These are phyloP conservation scores for Mycena haematopus DNA, from an alignment of 768 basidiomycete species.

Conservation along the genomic window DNA sequence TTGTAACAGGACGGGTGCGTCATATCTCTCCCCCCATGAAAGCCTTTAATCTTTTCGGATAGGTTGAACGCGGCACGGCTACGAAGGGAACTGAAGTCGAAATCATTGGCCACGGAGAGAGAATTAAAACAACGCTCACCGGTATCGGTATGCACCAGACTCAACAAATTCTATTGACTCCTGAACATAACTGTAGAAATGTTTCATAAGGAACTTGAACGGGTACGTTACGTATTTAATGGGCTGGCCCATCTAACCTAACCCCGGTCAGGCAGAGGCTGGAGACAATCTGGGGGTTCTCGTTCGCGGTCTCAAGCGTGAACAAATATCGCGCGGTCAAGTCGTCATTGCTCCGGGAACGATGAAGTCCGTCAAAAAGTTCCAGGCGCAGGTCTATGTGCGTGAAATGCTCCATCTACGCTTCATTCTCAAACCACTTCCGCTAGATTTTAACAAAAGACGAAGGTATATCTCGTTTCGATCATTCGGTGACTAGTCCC, in stretches of 20 bases:
- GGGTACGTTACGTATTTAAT: constrained; percentile 52
- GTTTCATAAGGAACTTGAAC: constrained; percentile 99
- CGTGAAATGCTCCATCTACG: constrained; percentile 27
- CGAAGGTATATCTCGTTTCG: constrained; percentile 54
- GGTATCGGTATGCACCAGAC: constrained; percentile 73
- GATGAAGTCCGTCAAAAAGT: constrained; percentile 94
- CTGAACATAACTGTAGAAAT: constrained; percentile 67
- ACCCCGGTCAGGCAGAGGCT: constrained; percentile 76
- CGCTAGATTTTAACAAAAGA: constrained; percentile 83
- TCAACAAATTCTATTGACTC: not conserved
- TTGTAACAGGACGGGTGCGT: constrained; percentile 90
- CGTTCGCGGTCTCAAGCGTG: constrained; percentile 95
- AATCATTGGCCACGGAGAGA: constrained; percentile 83
- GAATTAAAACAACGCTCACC: constrained; percentile 91
- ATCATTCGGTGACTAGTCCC: constrained; percentile 22
- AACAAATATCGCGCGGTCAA: constrained; percentile 93
- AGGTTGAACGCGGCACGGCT: constrained; percentile 93
- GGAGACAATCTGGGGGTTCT: constrained; percentile 99
- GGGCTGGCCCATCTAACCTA: constrained; percentile 5
- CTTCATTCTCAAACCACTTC: constrained; percentile 10
- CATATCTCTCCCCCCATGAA: not conserved
- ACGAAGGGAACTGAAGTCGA: constrained; percentile 94
- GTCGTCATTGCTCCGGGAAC: constrained; percentile 88
- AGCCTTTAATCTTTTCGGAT: constrained; percentile 6
- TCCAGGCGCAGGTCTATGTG: constrained; percentile 92